These are phyloP conservation scores for Oryza nivara DNA, from an alignment of 176 grass and related monocot species.

Conservation along the genomic window DNA sequence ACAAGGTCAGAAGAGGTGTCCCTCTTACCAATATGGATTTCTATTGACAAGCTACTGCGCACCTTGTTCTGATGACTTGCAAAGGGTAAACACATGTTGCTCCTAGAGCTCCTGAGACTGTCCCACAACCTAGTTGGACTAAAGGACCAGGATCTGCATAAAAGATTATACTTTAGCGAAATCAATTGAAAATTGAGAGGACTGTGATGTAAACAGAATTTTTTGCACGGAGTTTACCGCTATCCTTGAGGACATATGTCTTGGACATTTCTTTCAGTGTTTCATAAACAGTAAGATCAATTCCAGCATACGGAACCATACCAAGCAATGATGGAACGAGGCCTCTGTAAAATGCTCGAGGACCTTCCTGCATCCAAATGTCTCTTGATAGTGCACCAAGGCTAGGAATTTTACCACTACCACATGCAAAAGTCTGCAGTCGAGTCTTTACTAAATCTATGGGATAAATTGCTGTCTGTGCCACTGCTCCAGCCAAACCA, in stretches of 20 bases:
- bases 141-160: conserved; percentile 69
- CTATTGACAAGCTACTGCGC: conserved; percentile 18
- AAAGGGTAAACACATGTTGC: conserved; percentile 91
- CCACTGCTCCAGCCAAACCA: conserved; percentile 79
- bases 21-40: conserved; percentile 5
- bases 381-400: conserved; percentile 65
- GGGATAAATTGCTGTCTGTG: conserved; percentile 84
- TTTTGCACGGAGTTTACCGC: conserved; percentile 55
- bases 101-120: conserved; percentile 81
- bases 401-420: conserved; percentile 55
- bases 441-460: conserved; percentile 86
- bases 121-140: conserved; percentile 82
- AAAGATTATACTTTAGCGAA: conserved; percentile 15
- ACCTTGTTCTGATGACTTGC: conserved; percentile 95
- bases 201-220: conserved; percentile 13
- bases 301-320: conserved; percentile 91
- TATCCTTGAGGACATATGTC: conserved; percentile 76
- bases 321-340: conserved; percentile 84
- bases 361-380: conserved; percentile 78
- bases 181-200: not conserved
- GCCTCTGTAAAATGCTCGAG: conserved; percentile 88
- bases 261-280: conserved; percentile 91
- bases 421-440: conserved; percentile 64
- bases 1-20: conserved; percentile 10
- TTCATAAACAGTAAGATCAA: conserved; percentile 90